Percentiles rank a stretch among this genome's conserved stretches.
phyloP scores from a whole-genome alignment of 2,329 filamentous ascomycete genomes.

The Microdochium trichocladiopsis region DNA sequence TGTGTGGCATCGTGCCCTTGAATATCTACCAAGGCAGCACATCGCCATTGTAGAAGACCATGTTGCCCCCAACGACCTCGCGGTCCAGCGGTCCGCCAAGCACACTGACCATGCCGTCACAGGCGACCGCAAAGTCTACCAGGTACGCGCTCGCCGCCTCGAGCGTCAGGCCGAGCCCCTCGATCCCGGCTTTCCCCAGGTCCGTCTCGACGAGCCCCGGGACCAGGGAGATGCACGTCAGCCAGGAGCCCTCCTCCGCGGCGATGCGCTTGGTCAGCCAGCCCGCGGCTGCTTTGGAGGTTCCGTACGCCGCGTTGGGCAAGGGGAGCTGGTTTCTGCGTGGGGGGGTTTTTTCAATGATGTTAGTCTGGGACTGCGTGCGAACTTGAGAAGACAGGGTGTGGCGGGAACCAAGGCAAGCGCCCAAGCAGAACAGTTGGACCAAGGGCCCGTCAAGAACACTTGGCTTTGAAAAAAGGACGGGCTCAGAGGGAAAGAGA shows the following conservation, averaged over 20 bases:
- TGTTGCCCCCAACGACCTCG: slow-evolving; percentile 8
- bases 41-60: slow-evolving; percentile 5
- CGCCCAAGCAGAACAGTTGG: too few species aligned
- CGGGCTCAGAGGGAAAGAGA: too few species aligned
- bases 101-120: slow-evolving; percentile 18
- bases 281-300: slow-evolving; percentile 29
- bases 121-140: slow-evolving; percentile 24
- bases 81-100: slow-evolving; percentile 6
- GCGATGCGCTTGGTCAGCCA: slow-evolving; percentile 20
- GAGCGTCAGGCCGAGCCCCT: slow-evolving; percentile 14
- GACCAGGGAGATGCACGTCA: slow-evolving; percentile 21
- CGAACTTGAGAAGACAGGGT: too few species aligned
- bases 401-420: too few species aligned
- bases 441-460: too few species aligned
- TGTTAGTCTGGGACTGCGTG: too few species aligned
- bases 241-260: slow-evolving; percentile 16
- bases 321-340: slow-evolving; percentile 13
- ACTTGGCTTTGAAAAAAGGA: too few species aligned
- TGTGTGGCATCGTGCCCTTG: too few species aligned
- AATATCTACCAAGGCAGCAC: not conserved
- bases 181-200: slow-evolving; percentile 27
- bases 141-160: slow-evolving; percentile 14
- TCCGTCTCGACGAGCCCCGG: slow-evolving; percentile 31
- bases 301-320: slow-evolving; percentile 30
- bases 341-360: too few species aligned